phyloP scores from a whole-genome alignment of 129 eudicot genomes.

The Heracleum sosnowskyi region DNA sequence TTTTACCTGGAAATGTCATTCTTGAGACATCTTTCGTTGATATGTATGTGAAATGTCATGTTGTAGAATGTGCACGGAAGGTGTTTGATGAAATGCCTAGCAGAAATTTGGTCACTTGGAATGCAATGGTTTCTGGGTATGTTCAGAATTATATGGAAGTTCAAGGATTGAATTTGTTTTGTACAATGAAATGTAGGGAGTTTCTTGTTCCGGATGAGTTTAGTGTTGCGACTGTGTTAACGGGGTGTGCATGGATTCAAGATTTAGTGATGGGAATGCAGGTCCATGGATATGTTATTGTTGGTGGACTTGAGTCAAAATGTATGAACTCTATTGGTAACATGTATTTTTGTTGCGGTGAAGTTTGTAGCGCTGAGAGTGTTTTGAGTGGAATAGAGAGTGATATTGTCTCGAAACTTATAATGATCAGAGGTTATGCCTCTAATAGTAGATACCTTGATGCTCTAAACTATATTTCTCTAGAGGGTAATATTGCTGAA shows the following conservation, averaged over 20 bases:
- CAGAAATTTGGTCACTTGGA: constrained; percentile 39
- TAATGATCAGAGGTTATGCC: constrained; percentile 22
- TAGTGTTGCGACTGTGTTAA: constrained; percentile 22
- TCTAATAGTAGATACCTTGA: constrained; percentile 14
- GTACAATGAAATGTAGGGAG: constrained; percentile 17
- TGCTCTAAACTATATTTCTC: constrained; percentile 11
- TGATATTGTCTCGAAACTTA: constrained; percentile 17
- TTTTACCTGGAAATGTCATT: constrained; percentile 9
- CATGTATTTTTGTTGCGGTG: constrained; percentile 24
- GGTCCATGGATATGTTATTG: constrained; percentile 23
- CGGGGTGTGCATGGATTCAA: constrained; percentile 17
- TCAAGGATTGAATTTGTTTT: constrained; percentile 20
- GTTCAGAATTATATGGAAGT: constrained; percentile 20
- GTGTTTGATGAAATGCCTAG: constrained; percentile 32
- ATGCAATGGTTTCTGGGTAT: constrained; percentile 25
- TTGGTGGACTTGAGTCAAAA: constrained; percentile 19
- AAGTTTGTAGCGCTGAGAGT: constrained; percentile 20
- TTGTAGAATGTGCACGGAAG: constrained; percentile 10
- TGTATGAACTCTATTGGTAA: constrained; percentile 16
- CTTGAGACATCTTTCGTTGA: constrained; percentile 19
- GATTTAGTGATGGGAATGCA: constrained; percentile 24
- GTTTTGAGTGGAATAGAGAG: constrained; percentile 14
- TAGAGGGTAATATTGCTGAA: not conserved
- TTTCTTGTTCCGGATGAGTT: constrained; percentile 21
- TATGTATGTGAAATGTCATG: constrained; percentile 21